Evolutionary conservation across 1,284 basidiomycete species (phyloP).

Genomic region (Cystobasidium pallidum): DNA sequence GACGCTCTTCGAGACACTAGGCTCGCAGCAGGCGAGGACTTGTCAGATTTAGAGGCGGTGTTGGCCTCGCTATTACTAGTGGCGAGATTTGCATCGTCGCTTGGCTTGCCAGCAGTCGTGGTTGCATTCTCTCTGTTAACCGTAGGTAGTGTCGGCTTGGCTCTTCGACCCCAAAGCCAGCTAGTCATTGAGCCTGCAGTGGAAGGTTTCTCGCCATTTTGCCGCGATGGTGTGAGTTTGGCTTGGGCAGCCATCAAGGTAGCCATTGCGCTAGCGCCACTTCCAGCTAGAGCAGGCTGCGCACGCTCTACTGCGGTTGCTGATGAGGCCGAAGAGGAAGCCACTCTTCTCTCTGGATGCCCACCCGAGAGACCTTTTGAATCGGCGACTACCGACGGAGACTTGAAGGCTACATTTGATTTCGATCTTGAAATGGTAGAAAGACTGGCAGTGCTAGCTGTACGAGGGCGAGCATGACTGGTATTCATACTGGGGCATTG

Average conservation of each 20-base stretch:
- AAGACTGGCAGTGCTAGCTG: conserved; percentile 14
- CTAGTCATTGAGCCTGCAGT: conserved; percentile 6
- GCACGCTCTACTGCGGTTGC: conserved; percentile 26
- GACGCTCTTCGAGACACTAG: conserved; percentile 20
- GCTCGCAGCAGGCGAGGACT: not conserved
- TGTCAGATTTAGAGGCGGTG: not conserved
- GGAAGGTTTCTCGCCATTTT: conserved; percentile 7
- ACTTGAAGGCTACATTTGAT: conserved; percentile 7
- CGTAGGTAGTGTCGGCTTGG: conserved; percentile 15
- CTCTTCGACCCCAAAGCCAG: conserved; percentile 38
- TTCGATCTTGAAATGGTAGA: conserved; percentile 17
- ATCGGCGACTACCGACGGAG: conserved; percentile 19
- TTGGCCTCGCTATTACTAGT: not conserved
- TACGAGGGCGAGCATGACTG: not conserved
- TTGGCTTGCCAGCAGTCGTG: not conserved
- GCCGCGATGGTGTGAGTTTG: conserved; percentile 14
- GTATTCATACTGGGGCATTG: not conserved
- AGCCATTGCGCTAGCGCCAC: conserved; percentile 5
- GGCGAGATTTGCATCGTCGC: not conserved
- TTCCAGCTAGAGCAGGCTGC: conserved; percentile 5
- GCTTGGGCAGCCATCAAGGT: conserved; percentile 38
- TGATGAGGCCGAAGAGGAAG: conserved; percentile 33
- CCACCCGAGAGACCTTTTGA: not conserved
- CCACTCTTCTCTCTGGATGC: conserved; percentile 15
- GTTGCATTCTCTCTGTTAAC: conserved; percentile 23